Base-by-base conservation (phyloP, 2,329 filamentous ascomycete species). In the Diaporthe sp. region DNA sequence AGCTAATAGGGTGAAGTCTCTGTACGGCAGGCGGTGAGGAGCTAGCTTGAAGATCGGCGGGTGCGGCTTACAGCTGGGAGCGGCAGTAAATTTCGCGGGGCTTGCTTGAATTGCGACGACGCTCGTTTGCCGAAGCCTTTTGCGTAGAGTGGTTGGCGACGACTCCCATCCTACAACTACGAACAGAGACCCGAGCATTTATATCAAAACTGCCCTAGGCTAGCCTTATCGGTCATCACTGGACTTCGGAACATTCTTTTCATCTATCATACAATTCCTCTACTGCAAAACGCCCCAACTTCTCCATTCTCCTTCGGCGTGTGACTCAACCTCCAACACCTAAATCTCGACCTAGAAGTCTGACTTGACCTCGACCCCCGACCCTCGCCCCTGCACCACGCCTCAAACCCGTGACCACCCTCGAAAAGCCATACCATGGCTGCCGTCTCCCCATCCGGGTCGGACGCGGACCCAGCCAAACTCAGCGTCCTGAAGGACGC, bases 401-500 rank as follows among this genome's bases (percentile, higher is more conserved):
- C 12, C n/a, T 22, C 54, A n/a, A n/a, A 30, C 2, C 60, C 22
- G 13, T 17, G 15, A 57, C 17, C 38, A 9, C 8, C 33, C 25
- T 17, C 42, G 22, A 47, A 7, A 33, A 35, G 6, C 64, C 28
- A 40, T 35, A 42, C 2, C 4, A 76, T 76, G 75, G 60, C 75
- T 1, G 68, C 72, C 25, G 72, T 58, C 30, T 74, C 68, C 55
- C 69, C 75, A 7, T 52, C 72, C 15, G 75, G 75, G 61, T 76
- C 75, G 54, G 72, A 74, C 45, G 67, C 70, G 64, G 81, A 82
- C 77, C 77, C 78, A 19, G 77, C 80, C 57, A 90, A 90, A 83
- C 80, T 89, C 73, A 80, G 82, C 52, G 84, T 89, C 73, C 86
- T 89, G 80, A 91, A 91, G 80, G 84, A 89, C 77, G 85, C 86